phyloP scores from a whole-genome alignment of 441 rosid species.

The Corymbia calophylla region DNA sequence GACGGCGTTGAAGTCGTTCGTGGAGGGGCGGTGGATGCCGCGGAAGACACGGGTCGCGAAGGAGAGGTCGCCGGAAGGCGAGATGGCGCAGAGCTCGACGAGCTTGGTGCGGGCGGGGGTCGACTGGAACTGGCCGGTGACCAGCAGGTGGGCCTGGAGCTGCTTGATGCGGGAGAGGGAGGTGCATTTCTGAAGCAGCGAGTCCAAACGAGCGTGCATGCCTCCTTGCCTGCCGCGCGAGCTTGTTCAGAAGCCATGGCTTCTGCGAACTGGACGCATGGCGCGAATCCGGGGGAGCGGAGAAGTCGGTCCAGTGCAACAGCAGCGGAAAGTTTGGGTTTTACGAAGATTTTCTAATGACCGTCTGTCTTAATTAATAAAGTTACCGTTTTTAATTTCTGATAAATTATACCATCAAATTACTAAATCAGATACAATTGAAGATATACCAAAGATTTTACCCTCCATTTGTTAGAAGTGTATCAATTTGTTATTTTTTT shows the following conservation, averaged over 20 bases:
- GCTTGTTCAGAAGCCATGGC: not conserved
- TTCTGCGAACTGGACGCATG: not conserved
- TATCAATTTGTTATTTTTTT: no score
- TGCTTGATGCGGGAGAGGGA: constrained; percentile 46
- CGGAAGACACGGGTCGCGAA: constrained; percentile 47
- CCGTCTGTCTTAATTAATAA: not conserved
- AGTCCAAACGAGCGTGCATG: constrained; percentile 7
- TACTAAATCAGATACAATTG: no score
- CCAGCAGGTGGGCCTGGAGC: constrained; percentile 56
- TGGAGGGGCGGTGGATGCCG: constrained; percentile 46
- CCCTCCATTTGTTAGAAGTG: no score
- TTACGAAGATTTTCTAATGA: not conserved
- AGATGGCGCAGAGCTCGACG: constrained; percentile 59
- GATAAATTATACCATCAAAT: no score
- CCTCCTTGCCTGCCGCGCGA: not conserved
- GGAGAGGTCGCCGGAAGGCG: constrained; percentile 47
- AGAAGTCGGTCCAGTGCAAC: not conserved
- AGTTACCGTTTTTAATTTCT: no score
- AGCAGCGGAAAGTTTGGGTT: not conserved
- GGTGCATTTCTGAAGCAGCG: constrained; percentile 31
- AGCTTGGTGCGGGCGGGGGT: constrained; percentile 56
- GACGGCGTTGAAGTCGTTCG: constrained; percentile 84
- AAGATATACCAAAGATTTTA: no score
- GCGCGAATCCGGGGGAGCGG: not conserved
- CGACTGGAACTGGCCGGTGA: constrained; percentile 44